Percentiles rank a stretch among this genome's conserved stretches.
phyloP scores from a whole-genome alignment of 2,329 filamentous ascomycete genomes.

The Sporothrix brunneoviolacea region DNA sequence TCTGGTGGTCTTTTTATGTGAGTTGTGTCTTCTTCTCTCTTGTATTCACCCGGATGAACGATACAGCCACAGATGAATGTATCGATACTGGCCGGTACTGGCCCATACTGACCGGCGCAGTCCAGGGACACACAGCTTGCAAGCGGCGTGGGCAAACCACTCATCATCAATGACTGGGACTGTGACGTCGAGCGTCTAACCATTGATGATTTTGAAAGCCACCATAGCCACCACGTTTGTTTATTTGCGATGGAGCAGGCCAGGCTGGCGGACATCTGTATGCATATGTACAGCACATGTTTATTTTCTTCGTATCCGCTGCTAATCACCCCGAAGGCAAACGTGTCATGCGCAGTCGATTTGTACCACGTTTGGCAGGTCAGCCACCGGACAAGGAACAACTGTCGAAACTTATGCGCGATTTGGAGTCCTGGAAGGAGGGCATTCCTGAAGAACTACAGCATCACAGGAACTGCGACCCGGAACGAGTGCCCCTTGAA shows the following conservation, averaged over 20 bases:
- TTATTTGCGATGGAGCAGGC: background rate
- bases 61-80: too few species aligned
- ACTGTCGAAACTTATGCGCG: background rate
- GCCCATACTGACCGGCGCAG: too few species aligned
- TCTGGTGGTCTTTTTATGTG: slow-evolving; percentile 4
- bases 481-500: background rate
- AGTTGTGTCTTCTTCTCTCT: too few species aligned
- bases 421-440: background rate
- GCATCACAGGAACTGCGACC: background rate
- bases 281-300: too few species aligned
- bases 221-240: background rate
- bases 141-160: background rate
- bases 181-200: background rate
- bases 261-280: background rate
- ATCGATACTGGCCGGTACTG: too few species aligned
- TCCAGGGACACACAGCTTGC: background rate
- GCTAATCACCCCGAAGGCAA: background rate
- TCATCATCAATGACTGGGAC: background rate
- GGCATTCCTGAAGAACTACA: background rate
- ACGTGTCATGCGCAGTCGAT: background rate
- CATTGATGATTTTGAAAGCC: background rate
- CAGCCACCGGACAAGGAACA: background rate
- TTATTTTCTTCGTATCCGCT: background rate
- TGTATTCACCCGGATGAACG: background rate
- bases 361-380: background rate